A percentile compares a stretch with the other conserved stretches of the same genome.
These are phyloP conservation scores for Farysia itapuensis DNA, from an alignment of 1,284 basidiomycete genomes.

Conservation along the genomic window DNA sequence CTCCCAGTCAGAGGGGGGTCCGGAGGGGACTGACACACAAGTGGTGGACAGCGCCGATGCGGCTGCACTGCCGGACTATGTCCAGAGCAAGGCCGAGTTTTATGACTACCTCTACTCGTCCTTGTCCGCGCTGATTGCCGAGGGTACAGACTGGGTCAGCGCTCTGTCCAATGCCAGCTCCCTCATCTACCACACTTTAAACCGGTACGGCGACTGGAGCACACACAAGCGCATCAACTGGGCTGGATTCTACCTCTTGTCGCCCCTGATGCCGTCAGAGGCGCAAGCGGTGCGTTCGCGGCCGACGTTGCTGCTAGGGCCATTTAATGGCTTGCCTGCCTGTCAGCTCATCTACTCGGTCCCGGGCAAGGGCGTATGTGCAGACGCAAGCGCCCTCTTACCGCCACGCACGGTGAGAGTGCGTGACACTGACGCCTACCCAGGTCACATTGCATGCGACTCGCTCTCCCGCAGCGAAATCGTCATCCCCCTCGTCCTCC, in stretches of 20 bases:
- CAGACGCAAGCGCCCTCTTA: constrained; percentile 52
- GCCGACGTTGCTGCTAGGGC: constrained; percentile 58
- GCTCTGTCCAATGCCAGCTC: constrained; percentile 55
- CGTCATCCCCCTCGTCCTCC: constrained; percentile 58
- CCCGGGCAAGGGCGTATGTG: constrained; percentile 60
- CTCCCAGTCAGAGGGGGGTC: too few species aligned
- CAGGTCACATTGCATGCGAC: constrained; percentile 62
- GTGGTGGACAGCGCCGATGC: constrained; percentile 62
- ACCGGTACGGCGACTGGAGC: constrained; percentile 42
- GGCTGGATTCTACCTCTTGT: constrained; percentile 62
- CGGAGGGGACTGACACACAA: too few species aligned
- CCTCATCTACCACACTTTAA: constrained; percentile 51
- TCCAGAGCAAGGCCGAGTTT: constrained; percentile 53
- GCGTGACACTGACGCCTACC: constrained; percentile 56
- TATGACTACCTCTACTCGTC: constrained; percentile 58
- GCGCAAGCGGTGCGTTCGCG: constrained; percentile 1
- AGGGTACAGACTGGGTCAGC: constrained; percentile 50
- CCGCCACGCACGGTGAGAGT: constrained; percentile 56
- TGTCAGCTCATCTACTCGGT: constrained; percentile 57
- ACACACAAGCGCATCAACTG: constrained; percentile 53
- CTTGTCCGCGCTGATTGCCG: constrained; percentile 50
- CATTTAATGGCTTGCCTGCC: constrained; percentile 61
- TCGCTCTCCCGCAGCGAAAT: constrained; percentile 59
- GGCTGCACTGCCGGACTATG: constrained; percentile 73
- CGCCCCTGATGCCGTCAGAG: constrained; percentile 52